Percentiles rank a stretch among this genome's conserved stretches.
Conservation (phyloP, 1,284 basidiomycete genomes). For the Austroboletus sp. region DNA sequence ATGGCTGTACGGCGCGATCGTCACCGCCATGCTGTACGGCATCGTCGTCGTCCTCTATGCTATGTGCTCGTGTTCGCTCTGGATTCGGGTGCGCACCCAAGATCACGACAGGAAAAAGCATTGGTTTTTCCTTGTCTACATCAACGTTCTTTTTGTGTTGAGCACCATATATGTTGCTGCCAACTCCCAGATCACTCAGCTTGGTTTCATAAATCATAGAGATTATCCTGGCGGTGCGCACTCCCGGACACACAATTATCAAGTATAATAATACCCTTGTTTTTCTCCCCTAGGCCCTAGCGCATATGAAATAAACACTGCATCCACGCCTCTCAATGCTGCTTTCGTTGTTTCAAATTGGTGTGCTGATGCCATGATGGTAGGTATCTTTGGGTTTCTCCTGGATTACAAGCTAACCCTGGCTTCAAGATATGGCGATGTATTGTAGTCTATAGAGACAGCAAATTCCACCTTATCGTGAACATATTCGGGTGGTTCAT, state of each 20-base stretch:
- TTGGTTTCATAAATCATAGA: constrained; percentile 33
- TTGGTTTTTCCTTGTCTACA: constrained; percentile 28
- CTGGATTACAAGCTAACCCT: neutral
- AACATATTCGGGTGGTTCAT: constrained; percentile 18
- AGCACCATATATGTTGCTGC: constrained; percentile 29
- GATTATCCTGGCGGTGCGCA: constrained; percentile 33
- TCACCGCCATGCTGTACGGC: constrained; percentile 28
- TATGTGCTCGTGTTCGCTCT: constrained; percentile 29
- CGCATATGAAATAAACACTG: constrained; percentile 21
- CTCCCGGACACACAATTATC: neutral
- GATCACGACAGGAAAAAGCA: constrained; percentile 12
- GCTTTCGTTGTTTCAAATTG: constrained; percentile 30
- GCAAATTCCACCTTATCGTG: constrained; percentile 19
- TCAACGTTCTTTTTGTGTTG: constrained; percentile 29
- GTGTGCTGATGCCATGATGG: constrained; percentile 32
- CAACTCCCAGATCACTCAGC: constrained; percentile 27
- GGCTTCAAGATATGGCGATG: constrained; percentile 32
- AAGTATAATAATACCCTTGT: neutral
- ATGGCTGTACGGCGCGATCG: constrained; percentile 31
- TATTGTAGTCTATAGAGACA: constrained; percentile 32
- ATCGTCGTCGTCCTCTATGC: constrained; percentile 24
- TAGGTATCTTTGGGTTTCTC: constrained; percentile 8
- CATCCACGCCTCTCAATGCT: constrained; percentile 24
- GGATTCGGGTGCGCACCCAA: constrained; percentile 17
- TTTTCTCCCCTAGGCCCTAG: constrained; percentile 17